Evolutionary conservation across 345 rosid genomes (phyloP), one percentile per base, ranked within the genome.

Genomic region (Raphanus sativus): DNA sequence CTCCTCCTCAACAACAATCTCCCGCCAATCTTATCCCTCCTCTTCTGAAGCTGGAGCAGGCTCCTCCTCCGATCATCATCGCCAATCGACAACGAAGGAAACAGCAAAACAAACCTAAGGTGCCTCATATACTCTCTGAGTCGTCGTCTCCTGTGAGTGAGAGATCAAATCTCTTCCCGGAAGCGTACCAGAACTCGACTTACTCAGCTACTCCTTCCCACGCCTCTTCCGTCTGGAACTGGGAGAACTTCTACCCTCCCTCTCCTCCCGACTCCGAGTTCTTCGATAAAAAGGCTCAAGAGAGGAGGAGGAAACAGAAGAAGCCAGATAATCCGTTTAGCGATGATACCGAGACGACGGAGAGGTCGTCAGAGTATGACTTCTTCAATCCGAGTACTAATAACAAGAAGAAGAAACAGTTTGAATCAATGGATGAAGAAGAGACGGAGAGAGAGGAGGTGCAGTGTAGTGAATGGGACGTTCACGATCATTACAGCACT

Each of bases 181-280:
- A 87, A 3, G 93, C 97, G 70, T 87, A 82, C 50, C 93, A 87
- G 82, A 81, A 87, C 71, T 88, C 94, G 2, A 83, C 85, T 34
- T 90, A 94, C 81, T 81, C 98, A 0, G 83, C 72, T 71, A 90
- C 98, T 26, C 97, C 97, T 2, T 94, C 98, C 0, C 97, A 92
- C 62, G 74, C 97, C 1, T 94, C 98, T 63, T 94, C 98, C 40
- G 85, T 87, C 6, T 94, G 98, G 98, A 90, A 94, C 82, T 94
- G 98, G 98, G 98, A 94, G 61, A 89, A 92, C 68, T 89, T 92
- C 78, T 84, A 81, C 75, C 98, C 98, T 81, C 98, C 98, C 0
- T 94, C 98, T 0, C 98, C 98, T 38, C 98, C 98, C 0, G 92
- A 86, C 81, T 94, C 98, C 13, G 98, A 92, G 28, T 92, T 80